Evolutionary conservation across 352 stramenopile genomes (phyloP).

Genomic region (Phytophthora meadii): DNA sequence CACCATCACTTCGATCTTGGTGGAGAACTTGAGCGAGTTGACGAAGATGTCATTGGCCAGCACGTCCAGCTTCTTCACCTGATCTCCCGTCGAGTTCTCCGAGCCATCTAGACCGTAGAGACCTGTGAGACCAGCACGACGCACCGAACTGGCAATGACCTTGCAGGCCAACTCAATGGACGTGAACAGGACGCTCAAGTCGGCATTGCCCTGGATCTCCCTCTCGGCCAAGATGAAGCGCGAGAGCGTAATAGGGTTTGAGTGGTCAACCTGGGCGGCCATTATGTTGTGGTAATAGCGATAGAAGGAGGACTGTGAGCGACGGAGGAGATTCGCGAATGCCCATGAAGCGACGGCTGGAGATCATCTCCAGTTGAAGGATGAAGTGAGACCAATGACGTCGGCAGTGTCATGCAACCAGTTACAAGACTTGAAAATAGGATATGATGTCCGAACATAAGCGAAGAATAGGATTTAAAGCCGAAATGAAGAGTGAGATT

Average conservation of each 20-base stretch:
- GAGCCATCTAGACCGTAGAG: constrained; percentile 97
- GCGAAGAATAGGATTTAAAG: not conserved
- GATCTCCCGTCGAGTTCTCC: constrained; percentile 97
- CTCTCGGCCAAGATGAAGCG: constrained; percentile 95
- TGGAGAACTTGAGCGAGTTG: constrained; percentile 96
- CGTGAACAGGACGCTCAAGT: constrained; percentile 96
- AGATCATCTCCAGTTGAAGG: constrained; percentile 24
- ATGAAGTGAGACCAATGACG: constrained; percentile 31
- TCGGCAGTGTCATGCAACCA: constrained; percentile 32
- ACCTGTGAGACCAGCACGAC: constrained; percentile 92
- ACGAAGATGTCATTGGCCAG: constrained; percentile 99
- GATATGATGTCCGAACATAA: not conserved
- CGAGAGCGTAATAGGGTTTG: constrained; percentile 93
- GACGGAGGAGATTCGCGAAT: constrained; percentile 36
- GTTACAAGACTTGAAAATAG: not conserved
- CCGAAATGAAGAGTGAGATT: constrained; percentile 1
- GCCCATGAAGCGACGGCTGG: not conserved
- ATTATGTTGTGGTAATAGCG: constrained; percentile 24
- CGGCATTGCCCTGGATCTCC: constrained; percentile 92
- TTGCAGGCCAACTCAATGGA: constrained; percentile 97
- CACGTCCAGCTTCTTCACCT: constrained; percentile 99
- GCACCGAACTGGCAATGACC: constrained; percentile 96
- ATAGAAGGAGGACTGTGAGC: constrained; percentile 18
- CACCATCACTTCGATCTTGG: constrained; percentile 97
- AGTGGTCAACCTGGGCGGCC: constrained; percentile 64